These are phyloP conservation scores for Calonectria pauciramosa DNA, from an alignment of 2,329 filamentous ascomycete genomes.

Conservation along the genomic window DNA sequence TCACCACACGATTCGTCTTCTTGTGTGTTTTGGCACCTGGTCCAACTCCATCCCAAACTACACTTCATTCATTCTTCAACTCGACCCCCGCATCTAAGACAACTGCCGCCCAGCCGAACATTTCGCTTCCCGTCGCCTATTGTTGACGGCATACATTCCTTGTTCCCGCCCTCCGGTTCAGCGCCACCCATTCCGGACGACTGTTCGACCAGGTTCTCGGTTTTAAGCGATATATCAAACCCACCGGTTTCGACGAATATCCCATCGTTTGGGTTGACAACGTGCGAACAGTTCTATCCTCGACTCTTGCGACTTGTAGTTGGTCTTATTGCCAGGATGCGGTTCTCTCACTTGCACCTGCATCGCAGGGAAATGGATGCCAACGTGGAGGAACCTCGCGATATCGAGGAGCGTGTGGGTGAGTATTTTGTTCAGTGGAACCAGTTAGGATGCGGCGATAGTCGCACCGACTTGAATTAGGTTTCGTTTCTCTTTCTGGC, in stretches of 20 bases:
- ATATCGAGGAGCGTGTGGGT: constrained; percentile 15
- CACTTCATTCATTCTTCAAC: constrained; percentile 3
- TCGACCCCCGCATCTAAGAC: constrained; percentile 41
- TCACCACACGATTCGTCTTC: neutral
- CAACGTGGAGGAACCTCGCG: constrained; percentile 7
- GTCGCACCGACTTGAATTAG: neutral
- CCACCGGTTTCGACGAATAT: constrained; percentile 23
- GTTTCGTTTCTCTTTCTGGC: constrained; percentile 14
- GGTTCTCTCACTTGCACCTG: constrained; percentile 44
- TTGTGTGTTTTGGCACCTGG: constrained; percentile 42
- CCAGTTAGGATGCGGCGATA: neutral
- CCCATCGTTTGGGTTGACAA: neutral
- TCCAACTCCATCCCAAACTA: constrained; percentile 38
- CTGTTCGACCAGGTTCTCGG: constrained; percentile 36
- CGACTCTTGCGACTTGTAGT: neutral
- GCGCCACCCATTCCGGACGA: constrained; percentile 47
- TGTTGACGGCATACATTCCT: constrained; percentile 43
- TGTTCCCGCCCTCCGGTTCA: constrained; percentile 40
- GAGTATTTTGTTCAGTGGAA: neutral
- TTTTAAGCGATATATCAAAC: constrained; percentile 29
- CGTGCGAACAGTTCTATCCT: neutral
- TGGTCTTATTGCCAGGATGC: constrained; percentile 45
- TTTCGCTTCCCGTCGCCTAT: constrained; percentile 38
- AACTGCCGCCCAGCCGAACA: constrained; percentile 39
- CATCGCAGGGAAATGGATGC: constrained; percentile 45